A percentile compares a stretch with the other conserved stretches of the same genome.
Conservation (phyloP, 23 red algal genomes). For the Pyropia haitanensis region DNA sequence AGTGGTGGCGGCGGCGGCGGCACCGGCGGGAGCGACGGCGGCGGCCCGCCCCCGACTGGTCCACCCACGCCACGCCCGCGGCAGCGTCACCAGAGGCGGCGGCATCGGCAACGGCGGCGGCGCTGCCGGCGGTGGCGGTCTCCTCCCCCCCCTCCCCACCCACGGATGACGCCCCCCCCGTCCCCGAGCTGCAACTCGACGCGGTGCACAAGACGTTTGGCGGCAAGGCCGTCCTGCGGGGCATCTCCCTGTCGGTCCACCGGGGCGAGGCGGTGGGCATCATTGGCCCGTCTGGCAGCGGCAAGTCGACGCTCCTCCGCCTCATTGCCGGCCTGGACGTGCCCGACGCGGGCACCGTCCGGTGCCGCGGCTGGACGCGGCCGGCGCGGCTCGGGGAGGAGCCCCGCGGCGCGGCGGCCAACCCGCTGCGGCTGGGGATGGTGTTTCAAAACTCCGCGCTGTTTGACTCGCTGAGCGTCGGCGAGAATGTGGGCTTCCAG, state of each 20-base stretch:
- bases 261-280: conserved; percentile 60
- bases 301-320: conserved; percentile 68
- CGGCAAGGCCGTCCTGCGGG: conserved; percentile 24
- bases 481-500: conserved; percentile 75
- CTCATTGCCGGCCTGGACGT: conserved; percentile 71
- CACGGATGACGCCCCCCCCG: too few relatives aligned
- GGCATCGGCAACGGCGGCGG: too few relatives aligned
- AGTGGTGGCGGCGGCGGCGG: too few relatives aligned
- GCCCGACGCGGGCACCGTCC: conserved; percentile 42
- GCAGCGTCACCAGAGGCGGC: too few relatives aligned
- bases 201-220: conserved; percentile 12
- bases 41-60: too few relatives aligned
- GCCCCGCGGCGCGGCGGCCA: background rate
- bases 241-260: conserved; percentile 32
- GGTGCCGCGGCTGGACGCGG: conserved; percentile 29
- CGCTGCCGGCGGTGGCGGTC: too few relatives aligned
- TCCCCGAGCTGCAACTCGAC: conserved; percentile 2
- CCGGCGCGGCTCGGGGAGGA: conserved; percentile 6
- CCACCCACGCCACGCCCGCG: too few relatives aligned
- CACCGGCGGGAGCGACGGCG: too few relatives aligned
- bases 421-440: conserved; percentile 38
- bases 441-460: conserved; percentile 81
- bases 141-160: too few relatives aligned
- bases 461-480: conserved; percentile 73
- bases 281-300: conserved; percentile 76